Percentiles rank a stretch among this genome's conserved stretches.
Evolutionary conservation across 192 early-diverging fungal species (phyloP).

Genomic region (Funneliformis mosseae): DNA sequence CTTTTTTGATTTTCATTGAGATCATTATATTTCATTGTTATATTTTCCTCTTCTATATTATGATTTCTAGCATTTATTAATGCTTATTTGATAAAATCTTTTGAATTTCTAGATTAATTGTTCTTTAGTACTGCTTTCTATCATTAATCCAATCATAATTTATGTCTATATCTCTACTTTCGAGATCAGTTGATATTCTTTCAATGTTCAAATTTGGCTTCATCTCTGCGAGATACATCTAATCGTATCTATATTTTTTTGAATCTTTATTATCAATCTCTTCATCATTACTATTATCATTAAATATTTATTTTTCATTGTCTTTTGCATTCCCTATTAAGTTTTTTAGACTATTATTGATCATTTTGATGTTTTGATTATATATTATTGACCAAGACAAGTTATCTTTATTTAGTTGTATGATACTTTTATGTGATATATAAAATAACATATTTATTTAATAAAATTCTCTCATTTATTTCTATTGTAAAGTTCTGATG

Average conservation of each 20-base stretch:
- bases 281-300: not conserved
- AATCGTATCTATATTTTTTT: not conserved
- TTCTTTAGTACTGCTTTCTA: too few species aligned
- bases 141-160: too few species aligned
- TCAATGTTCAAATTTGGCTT: too few species aligned
- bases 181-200: too few species aligned
- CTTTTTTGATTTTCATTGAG: too few species aligned
- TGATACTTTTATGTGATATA: not conserved
- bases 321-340: not conserved
- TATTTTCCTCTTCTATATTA: too few species aligned
- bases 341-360: not conserved
- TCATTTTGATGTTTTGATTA: not conserved
- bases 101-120: too few species aligned
- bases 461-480: constrained; percentile 6
- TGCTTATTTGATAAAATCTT: too few species aligned
- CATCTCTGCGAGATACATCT: not conserved
- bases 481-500: not conserved
- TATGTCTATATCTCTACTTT: too few species aligned
- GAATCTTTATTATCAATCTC: not conserved
- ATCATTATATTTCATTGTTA: too few species aligned
- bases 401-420: not conserved
- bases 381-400: not conserved
- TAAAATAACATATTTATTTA: not conserved
- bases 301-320: not conserved
- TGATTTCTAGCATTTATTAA: too few species aligned